A percentile compares a stretch with the other conserved stretches of the same genome.
Evolutionary conservation across 1,139 yeast species (phyloP).

Genomic region (Pichia cactophila): DNA sequence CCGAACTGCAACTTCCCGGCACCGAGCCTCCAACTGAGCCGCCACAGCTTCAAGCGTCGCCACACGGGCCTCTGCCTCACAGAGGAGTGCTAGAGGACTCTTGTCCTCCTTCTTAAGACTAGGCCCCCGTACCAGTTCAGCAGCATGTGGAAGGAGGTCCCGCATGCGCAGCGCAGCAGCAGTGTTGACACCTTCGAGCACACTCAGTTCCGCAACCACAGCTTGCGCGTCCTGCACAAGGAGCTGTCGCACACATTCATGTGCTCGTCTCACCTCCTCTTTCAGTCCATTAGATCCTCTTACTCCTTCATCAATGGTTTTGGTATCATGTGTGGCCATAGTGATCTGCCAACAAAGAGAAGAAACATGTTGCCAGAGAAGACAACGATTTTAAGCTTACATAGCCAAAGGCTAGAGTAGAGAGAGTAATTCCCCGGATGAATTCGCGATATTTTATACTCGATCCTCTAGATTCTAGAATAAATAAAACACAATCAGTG

Average conservation of each 20-base stretch:
- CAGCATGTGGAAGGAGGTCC: background rate
- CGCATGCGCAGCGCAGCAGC: constrained; percentile 31
- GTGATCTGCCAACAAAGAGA: too few relatives aligned
- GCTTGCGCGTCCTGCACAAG: constrained; percentile 50
- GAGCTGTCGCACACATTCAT: constrained; percentile 28
- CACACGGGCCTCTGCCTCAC: background rate
- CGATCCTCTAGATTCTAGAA: too few relatives aligned
- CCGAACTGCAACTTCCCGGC: constrained; percentile 34
- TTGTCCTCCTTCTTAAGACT: too few relatives aligned
- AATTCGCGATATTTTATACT: too few relatives aligned
- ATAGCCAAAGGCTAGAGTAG: too few relatives aligned
- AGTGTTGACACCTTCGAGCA: constrained; percentile 48
- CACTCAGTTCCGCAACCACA: constrained; percentile 43
- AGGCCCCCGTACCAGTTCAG: background rate
- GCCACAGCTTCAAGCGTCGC: constrained; percentile 27
- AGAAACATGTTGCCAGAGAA: too few relatives aligned
- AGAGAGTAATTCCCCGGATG: too few relatives aligned
- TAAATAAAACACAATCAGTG: too few relatives aligned
- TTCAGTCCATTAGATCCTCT: background rate
- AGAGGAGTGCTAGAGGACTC: background rate
- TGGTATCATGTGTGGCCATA: too few relatives aligned
- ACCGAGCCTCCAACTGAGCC: constrained; percentile 53
- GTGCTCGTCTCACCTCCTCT: constrained; percentile 13
- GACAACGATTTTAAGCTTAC: too few relatives aligned
- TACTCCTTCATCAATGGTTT: too few relatives aligned